Evolutionary conservation across 2,329 filamentous ascomycete genomes (phyloP).

Genomic region (Ophiostoma tasmaniense): DNA sequence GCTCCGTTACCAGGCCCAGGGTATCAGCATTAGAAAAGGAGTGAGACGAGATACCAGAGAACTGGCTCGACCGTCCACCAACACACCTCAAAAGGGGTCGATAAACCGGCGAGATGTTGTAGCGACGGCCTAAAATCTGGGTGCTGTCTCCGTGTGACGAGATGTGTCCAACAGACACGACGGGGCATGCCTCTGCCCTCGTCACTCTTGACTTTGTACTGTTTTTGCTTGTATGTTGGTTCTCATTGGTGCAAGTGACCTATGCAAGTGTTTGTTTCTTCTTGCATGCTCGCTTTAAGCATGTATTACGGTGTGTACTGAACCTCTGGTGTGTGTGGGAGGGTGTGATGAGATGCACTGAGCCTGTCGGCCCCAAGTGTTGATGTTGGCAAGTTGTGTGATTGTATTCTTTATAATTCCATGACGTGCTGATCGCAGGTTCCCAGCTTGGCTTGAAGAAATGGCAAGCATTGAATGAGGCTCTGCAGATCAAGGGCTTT

Average conservation of each 20-base stretch:
- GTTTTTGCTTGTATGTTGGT: not conserved
- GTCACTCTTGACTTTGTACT: too few relatives aligned
- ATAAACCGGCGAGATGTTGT: not conserved
- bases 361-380: not conserved
- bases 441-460: not conserved
- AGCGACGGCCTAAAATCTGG: not conserved
- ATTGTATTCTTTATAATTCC: not conserved
- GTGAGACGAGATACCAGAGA: not conserved
- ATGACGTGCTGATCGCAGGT: not conserved
- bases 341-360: not conserved
- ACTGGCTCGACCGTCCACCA: not conserved
- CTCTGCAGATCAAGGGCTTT: not conserved
- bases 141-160: not conserved
- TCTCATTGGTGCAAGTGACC: not conserved
- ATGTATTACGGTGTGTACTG: not conserved
- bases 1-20: not conserved
- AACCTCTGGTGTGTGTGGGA: too few relatives aligned
- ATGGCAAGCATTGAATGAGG: not conserved
- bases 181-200: not conserved
- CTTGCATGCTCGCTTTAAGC: not conserved
- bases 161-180: slow-evolving; percentile 1
- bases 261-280: too few relatives aligned
- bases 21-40: not conserved
- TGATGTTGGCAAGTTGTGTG: not conserved
- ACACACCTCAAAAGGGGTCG: not conserved